A percentile compares a stretch with the other conserved stretches of the same genome.
phyloP scores from a whole-genome alignment of 2,329 filamentous ascomycete species.

The Ophiostoma ulmi region DNA sequence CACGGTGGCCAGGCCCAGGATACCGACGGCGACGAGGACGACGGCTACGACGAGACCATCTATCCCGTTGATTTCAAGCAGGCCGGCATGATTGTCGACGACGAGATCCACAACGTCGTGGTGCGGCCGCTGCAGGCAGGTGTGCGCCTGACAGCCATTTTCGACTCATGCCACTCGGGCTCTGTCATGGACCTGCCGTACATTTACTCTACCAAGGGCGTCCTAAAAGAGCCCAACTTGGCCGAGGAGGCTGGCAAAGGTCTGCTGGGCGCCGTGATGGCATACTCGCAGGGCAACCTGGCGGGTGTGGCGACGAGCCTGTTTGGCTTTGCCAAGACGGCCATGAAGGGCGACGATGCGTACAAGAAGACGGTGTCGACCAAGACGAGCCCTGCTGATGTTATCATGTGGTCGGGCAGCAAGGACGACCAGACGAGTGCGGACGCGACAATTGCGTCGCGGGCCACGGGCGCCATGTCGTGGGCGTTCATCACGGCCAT shows the following conservation, averaged over 20 bases:
- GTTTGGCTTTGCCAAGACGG: conserved; percentile 53
- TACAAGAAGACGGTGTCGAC: conserved; percentile 76
- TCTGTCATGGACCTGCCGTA: conserved; percentile 63
- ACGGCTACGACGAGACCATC: conserved; percentile 73
- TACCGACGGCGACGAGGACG: conserved; percentile 68
- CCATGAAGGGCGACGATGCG: conserved; percentile 79
- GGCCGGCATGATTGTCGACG: conserved; percentile 74
- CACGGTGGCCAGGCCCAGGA: conserved; percentile 73
- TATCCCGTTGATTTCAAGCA: conserved; percentile 69
- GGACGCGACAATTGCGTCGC: conserved; percentile 83
- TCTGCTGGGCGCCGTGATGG: conserved; percentile 54
- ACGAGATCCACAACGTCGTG: conserved; percentile 76
- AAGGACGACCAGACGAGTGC: conserved; percentile 95
- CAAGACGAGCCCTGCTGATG: conserved; percentile 91
- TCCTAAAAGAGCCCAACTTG: conserved; percentile 63
- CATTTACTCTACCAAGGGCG: conserved; percentile 63
- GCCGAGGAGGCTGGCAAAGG: conserved; percentile 64
- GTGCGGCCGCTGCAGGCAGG: conserved; percentile 52
- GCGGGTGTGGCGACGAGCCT: conserved; percentile 75
- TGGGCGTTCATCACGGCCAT: conserved; percentile 92
- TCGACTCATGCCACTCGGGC: conserved; percentile 63
- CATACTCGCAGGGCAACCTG: conserved; percentile 66
- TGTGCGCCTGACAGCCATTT: conserved; percentile 57
- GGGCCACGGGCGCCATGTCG: conserved; percentile 96
- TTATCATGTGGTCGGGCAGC: conserved; percentile 95